Conservation (phyloP, 2,329 filamentous ascomycete species). For the Trichophyton verrucosum region DNA sequence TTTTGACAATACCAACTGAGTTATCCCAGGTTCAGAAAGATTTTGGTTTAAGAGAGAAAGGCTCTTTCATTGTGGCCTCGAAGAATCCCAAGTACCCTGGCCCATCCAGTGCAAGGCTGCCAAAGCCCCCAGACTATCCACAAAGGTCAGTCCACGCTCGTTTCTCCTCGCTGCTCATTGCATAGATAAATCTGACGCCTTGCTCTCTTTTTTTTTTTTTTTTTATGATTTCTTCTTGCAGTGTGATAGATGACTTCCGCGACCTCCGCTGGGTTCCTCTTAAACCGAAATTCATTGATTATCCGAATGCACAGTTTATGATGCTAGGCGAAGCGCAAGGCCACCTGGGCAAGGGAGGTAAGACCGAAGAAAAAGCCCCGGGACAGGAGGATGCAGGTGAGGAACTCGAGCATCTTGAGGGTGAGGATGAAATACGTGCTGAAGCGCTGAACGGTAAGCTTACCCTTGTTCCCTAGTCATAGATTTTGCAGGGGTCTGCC, state of each 20-base stretch:
- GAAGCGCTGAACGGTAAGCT: constrained; percentile 42
- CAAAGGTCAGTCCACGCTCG: constrained; percentile 44
- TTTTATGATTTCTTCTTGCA: constrained; percentile 19
- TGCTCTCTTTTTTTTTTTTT: no score
- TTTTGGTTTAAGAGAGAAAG: constrained; percentile 57
- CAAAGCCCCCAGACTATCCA: constrained; percentile 56
- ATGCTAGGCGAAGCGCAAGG: constrained; percentile 52
- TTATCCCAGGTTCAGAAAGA: constrained; percentile 61
- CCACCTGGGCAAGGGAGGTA: constrained; percentile 24
- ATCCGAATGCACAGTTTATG: constrained; percentile 62
- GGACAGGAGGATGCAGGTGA: constrained; percentile 54
- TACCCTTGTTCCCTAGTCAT: not conserved
- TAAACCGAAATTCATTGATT: constrained; percentile 61
- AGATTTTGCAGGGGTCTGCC: not conserved
- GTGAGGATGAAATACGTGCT: constrained; percentile 60
- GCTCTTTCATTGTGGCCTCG: constrained; percentile 65
- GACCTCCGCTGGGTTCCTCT: constrained; percentile 62
- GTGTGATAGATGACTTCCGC: constrained; percentile 59
- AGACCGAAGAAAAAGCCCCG: constrained; percentile 29
- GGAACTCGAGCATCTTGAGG: constrained; percentile 61
- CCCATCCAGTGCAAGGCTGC: constrained; percentile 51
- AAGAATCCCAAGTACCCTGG: constrained; percentile 65
- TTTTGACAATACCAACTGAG: constrained; percentile 59
- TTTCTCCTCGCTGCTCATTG: not conserved
- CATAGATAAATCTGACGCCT: not conserved